Base-by-base conservation (phyloP, 2,329 filamentous ascomycete species). In the Penicillium sp. region DNA sequence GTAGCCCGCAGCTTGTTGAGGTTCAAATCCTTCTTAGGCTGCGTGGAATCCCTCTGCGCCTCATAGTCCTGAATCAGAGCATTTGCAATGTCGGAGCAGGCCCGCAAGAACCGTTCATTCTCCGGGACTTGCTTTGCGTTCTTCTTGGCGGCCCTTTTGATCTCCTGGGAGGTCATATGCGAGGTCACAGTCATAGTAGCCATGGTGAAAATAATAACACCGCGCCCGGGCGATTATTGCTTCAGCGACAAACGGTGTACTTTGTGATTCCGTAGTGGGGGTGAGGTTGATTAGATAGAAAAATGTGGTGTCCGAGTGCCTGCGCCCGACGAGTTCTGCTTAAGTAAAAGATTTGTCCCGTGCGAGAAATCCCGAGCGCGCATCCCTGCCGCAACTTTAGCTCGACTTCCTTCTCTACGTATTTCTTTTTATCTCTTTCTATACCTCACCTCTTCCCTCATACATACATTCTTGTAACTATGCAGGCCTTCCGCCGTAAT, bases 1-100 rank as follows among this genome's bases (percentile, higher is more conserved):
- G 91, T 91, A 46, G 88, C 84, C 38, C 93, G 85, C 58, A 99
- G 73, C 50, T 83, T 80, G 72, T 99, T 99, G 62, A 99, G 80
- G 68, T 99, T 99, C 72, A 97, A 81, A 70, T 99, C 91, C 68
- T 86, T 89, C 65, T 83, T 84, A 0, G 86, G 80, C 54, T 83
- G 84, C 39, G 82, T 84, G 42, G 81, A 79, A 66, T 95, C 85
- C 60, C 84, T 84, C 58, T 85, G 80, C 25, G 87, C 80, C 71
- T 97, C 91, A 67, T 95, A 89, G 65, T 97, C 92, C 66, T 96
- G 89, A 62, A 99, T 95, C 40, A 99, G 80, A 46, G 86, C 87
- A 66, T 89, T 95, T 44, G 91, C 92, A 64, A 99, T 91, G 63
- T 99, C 95, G 55, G 92, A 91, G 72, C 95, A 99, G 62, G 90